Base-by-base conservation (phyloP, 768 basidiomycete genomes). In the Hydnum rufescens region DNA sequence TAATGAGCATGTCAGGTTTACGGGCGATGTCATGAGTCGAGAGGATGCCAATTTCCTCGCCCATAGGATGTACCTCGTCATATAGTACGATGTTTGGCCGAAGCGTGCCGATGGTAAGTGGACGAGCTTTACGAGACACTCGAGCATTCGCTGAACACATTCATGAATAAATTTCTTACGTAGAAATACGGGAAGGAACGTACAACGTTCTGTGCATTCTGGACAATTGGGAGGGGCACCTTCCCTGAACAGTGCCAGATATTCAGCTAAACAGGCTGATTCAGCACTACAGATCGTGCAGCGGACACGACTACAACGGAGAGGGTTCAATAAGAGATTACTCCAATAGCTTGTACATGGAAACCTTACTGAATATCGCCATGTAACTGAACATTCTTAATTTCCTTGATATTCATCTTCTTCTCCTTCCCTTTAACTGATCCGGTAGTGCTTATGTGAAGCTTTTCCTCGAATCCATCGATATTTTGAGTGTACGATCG, bases 401-500 rank as follows among this genome's bases (percentile, higher is more conserved):
- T 79, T 53, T 82, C 80, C 62, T 75, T 79, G 4, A 71, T 69
- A 57, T 70, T 73, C 52, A 84, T 65, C 61, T 76, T 87, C 53
- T 62, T 68, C 16, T 50, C 58, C 53, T 58, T 58, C 16, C 31
- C 53, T 48, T 43, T 49, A 26, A 42, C 42, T 6, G 43, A 39
- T 13, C 48, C 13, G 23, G 34, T 32, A 18, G 54, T 29, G 13
- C 55, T 49, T 4, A 59, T 78, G 25, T 47, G 13, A 0, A 76
- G 76, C 51, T 72, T 71, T 59, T 78, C 81, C 62, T 99, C 95
- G 8, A 99, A 67, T 6, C 89, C 93, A 65, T 99, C 95, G 43
- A 99, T 92, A 63, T 99, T 99, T 66, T 99, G 95, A 1, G 95
- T 96, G 64, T 96, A 99, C 8, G 81, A 84, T 54, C 95, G 76